Percentiles rank a stretch among this genome's conserved stretches.
Conservation (phyloP, 2,329 filamentous ascomycete species). For the Claviceps pusilla region DNA sequence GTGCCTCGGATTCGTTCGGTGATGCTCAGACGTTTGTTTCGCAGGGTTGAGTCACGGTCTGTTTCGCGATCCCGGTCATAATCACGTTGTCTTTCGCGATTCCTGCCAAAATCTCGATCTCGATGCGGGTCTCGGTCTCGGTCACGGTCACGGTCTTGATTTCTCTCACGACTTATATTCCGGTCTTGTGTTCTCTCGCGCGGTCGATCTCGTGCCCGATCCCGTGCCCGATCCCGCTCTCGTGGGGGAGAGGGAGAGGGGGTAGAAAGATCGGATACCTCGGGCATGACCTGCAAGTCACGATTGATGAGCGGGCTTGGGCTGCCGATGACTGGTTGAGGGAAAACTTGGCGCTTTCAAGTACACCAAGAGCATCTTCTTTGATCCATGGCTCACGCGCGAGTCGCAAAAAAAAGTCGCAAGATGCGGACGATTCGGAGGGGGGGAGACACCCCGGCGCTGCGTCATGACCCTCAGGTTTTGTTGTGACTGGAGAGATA, state of each 20-base stretch:
- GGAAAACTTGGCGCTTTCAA: not conserved
- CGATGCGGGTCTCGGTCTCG: not conserved
- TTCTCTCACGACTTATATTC: not conserved
- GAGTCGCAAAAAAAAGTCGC: not conserved
- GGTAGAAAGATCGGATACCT: constrained; percentile 1
- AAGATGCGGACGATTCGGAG: not conserved
- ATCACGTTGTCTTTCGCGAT: constrained; percentile 1
- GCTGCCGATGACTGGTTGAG: not conserved
- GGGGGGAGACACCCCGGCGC: not conserved
- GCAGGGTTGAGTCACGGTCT: constrained; percentile 14
- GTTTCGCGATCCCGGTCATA: constrained; percentile 12
- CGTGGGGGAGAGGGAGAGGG: constrained; percentile 1
- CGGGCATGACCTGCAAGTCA: constrained; percentile 3
- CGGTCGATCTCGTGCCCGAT: not conserved
- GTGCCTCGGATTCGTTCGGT: constrained; percentile 24
- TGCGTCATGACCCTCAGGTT: constrained; percentile 3
- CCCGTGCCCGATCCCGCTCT: not conserved
- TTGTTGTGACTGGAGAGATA: not conserved
- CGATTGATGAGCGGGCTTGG: not conserved
- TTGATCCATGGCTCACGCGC: not conserved
- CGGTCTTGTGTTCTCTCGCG: not conserved
- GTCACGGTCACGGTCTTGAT: not conserved
- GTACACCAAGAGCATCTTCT: not conserved
- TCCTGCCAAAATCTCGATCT: constrained; percentile 4
- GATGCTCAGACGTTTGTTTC: constrained; percentile 25